A percentile compares a stretch with the other conserved stretches of the same genome.
phyloP scores from a whole-genome alignment of 202 grass and related monocot species.

The Brachypodium distachyon region DNA sequence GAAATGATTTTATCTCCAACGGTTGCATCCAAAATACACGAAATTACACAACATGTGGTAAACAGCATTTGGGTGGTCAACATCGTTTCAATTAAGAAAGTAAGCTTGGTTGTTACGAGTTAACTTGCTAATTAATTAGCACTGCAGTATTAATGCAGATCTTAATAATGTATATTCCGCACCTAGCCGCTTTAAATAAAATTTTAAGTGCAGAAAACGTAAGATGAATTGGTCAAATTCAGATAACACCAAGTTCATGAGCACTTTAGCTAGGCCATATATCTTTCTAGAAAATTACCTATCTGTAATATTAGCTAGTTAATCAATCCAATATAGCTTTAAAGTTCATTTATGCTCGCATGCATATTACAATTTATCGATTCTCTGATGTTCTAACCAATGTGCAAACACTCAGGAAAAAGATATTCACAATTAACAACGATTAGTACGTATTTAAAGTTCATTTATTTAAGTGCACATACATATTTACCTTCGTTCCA shows the following conservation, averaged over 20 bases:
- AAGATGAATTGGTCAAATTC: background rate
- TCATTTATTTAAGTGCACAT: no score
- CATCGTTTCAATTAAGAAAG: slow-evolving; percentile 20
- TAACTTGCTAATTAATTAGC: slow-evolving; percentile 11
- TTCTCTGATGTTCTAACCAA: no score
- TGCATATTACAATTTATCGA: no score
- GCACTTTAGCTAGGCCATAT: background rate
- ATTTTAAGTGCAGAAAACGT: background rate
- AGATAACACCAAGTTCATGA: background rate
- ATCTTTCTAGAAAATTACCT: background rate
- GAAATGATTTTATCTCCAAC: background rate
- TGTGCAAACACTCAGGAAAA: no score
- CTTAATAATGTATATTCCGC: background rate
- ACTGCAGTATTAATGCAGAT: background rate
- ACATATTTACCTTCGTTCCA: no score
- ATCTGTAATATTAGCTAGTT: background rate
- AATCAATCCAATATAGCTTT: no score
- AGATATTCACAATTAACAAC: background rate
- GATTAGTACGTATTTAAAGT: no score
- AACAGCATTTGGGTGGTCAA: background rate
- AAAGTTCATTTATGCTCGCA: background rate
- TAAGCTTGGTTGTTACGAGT: slow-evolving; percentile 25
- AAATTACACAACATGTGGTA: background rate
- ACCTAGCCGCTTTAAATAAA: background rate
- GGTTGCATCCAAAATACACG: background rate